phyloP scores from a whole-genome alignment of 176 grass and related monocot species.

The Carex parvula region DNA sequence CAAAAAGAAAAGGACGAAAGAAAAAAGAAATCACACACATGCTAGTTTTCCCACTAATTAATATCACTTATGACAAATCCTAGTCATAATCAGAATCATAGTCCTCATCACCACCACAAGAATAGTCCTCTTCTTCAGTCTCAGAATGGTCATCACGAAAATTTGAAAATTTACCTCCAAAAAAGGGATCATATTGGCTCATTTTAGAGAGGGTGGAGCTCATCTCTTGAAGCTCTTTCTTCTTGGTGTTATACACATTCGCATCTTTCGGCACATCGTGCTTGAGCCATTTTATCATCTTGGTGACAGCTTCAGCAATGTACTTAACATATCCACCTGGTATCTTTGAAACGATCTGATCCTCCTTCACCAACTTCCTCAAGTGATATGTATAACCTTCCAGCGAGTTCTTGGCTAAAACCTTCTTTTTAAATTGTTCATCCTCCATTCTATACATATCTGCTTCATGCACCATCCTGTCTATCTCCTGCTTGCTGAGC shows the following conservation, averaged over 20 bases:
- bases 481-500: slow-evolving; percentile 65
- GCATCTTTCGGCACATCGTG: slow-evolving; percentile 55
- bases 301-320: slow-evolving; percentile 55
- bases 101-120: no score
- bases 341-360: slow-evolving; percentile 61
- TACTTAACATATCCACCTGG: slow-evolving; percentile 52
- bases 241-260: slow-evolving; percentile 60
- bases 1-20: no score
- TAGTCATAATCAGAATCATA: no score
- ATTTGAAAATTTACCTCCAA: slow-evolving; percentile 48
- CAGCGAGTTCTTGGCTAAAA: slow-evolving; percentile 61
- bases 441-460: slow-evolving; percentile 73
- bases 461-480: slow-evolving; percentile 78
- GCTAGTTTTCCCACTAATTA: no score
- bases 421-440: slow-evolving; percentile 79
- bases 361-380: slow-evolving; percentile 72
- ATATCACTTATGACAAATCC: no score
- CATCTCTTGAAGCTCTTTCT: slow-evolving; percentile 66
- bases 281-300: slow-evolving; percentile 57
- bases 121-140: not conserved
- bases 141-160: slow-evolving; percentile 31
- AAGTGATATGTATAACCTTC: slow-evolving; percentile 78
- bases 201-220: slow-evolving; percentile 47
- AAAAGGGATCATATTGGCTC: slow-evolving; percentile 28
- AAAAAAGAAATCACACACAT: no score